These are phyloP conservation scores for Leccinum huronense DNA, from an alignment of 1,284 basidiomycete genomes.

Conservation along the genomic window DNA sequence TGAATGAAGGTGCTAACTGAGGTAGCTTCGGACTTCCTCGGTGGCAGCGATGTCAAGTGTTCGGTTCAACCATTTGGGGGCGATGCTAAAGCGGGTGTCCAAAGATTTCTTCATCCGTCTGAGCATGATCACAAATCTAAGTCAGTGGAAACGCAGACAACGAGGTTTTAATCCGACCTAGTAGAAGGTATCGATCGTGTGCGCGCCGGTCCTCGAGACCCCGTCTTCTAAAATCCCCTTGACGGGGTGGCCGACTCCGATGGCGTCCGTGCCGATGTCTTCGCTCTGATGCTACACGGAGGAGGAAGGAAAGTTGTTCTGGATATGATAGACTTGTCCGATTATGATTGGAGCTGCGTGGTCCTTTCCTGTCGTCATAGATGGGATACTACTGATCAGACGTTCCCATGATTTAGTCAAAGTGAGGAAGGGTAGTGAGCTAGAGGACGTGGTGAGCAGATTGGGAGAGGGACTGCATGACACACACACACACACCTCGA, in stretches of 20 bases:
- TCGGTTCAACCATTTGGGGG: slow-evolving; percentile 55
- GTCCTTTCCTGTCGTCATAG: too few species aligned
- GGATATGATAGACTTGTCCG: too few species aligned
- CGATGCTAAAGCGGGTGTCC: slow-evolving; percentile 51
- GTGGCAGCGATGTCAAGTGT: slow-evolving; percentile 50
- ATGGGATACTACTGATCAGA: too few species aligned
- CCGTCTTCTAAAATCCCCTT: slow-evolving; percentile 43
- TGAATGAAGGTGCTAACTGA: slow-evolving; percentile 53
- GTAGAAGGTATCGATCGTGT: slow-evolving; percentile 49
- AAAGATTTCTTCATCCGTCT: slow-evolving; percentile 54
- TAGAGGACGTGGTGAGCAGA: too few species aligned
- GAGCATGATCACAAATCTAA: slow-evolving; percentile 61
- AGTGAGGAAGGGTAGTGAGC: too few species aligned
- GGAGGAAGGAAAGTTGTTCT: too few species aligned
- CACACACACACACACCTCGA: too few species aligned
- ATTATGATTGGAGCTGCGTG: too few species aligned
- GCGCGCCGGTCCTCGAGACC: slow-evolving; percentile 40
- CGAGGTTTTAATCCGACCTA: slow-evolving; percentile 39
- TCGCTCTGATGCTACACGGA: slow-evolving; percentile 32
- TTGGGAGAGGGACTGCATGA: too few species aligned
- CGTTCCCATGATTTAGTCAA: too few species aligned
- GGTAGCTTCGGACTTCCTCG: slow-evolving; percentile 26
- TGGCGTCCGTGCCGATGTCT: slow-evolving; percentile 51
- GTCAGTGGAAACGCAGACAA: neutral
- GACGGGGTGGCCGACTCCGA: slow-evolving; percentile 50